phyloP scores from a whole-genome alignment of 352 stramenopile genomes.

The Globisporangium irregulare region DNA sequence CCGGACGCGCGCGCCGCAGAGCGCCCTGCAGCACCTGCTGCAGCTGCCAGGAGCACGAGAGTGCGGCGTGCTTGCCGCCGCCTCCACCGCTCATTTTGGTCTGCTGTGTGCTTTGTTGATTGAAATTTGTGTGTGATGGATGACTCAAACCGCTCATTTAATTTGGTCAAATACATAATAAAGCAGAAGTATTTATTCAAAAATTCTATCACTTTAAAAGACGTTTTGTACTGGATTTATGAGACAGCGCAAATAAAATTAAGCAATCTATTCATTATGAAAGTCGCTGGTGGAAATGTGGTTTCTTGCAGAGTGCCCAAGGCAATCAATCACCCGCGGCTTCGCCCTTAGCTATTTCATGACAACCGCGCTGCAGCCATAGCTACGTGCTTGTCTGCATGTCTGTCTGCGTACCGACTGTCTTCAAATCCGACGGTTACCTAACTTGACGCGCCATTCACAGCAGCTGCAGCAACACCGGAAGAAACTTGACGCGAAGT shows the following conservation, averaged over 20 bases:
- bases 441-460: conserved; percentile 7
- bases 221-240: neutral
- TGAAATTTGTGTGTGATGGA: neutral
- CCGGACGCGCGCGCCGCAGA: conserved; percentile 33
- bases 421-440: neutral
- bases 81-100: conserved; percentile 17
- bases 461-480: neutral
- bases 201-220: neutral
- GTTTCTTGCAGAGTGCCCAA: neutral
- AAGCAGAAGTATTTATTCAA: neutral
- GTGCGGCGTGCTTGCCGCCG: conserved; percentile 12
- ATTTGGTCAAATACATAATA: neutral
- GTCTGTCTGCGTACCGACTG: neutral
- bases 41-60: conserved; percentile 54
- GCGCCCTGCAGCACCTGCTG: conserved; percentile 42
- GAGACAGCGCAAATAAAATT: neutral
- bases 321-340: neutral
- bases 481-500: neutral
- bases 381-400: neutral
- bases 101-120: neutral
- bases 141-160: neutral
- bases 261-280: neutral
- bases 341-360: neutral
- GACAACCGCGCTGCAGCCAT: neutral
- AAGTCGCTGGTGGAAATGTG: neutral